Evolutionary conservation across 208 protist species (phyloP), one percentile per base, ranked within the genome.

Genomic region (Trypanosomatidae sp.): DNA sequence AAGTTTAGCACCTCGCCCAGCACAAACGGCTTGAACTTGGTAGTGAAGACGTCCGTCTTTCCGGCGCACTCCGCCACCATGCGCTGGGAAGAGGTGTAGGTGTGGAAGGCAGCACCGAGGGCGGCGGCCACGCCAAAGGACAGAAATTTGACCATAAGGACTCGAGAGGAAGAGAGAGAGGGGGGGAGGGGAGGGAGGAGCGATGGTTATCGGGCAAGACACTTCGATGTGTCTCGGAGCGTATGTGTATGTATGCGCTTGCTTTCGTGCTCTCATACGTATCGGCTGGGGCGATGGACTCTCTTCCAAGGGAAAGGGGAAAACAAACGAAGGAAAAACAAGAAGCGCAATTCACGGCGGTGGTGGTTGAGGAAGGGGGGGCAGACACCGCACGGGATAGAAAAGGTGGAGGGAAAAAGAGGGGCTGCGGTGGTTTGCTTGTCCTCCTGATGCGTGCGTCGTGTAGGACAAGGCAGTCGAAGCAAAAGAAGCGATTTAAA

Each of bases 1-100:
- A 97, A 69, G 74, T 93, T 92, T 22, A 94, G 76, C 30, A 96
- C 89, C 76, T 97, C 94, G 62, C 90, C 91, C 12, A 97, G 84
- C 52, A 89, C 82, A 69, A 91, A 97, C 2, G 83, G 87, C 72
- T 89, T 85, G 66, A 94, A 95, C 75, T 93, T 92, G 66, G 65
- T 78, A 15, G 83, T 80, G 77, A 94, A 91, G 30, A 82, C 81
- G 22, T 80, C 71, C 71, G 77, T 80, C 41, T 78, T 76, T 3
- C 56, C 64, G 1, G 69, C 74, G 55, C 84, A 91, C 76, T 89
- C 70, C 8, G 88, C 88, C 1, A 74, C 76, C 69, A 62, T 60
- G 41, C 81, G 66, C 46, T 81, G 75, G 17, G 86, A 81, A n/a
- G 71, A 69, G 30, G 62, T 74, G 75, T 84, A 87, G 53, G 87